phyloP scores from a whole-genome alignment of 306 rosid species.

The Abrus pulchellus region DNA sequence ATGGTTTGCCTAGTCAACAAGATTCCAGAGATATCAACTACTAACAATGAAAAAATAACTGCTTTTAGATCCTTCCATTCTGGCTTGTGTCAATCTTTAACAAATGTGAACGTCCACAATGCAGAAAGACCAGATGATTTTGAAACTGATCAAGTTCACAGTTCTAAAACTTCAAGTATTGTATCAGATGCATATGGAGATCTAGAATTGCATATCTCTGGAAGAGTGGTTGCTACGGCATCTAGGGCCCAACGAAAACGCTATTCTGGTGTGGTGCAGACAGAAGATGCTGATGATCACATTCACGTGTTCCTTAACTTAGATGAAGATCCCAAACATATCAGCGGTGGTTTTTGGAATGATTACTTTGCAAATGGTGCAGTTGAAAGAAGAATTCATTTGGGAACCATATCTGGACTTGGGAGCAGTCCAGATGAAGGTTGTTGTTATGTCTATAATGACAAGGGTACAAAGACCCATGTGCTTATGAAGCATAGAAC shows the following conservation, averaged over 20 bases:
- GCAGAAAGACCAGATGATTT: conserved; percentile 48
- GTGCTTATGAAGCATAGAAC: conserved; percentile 92
- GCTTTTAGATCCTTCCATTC: conserved; percentile 56
- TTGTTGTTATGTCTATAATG: conserved; percentile 78
- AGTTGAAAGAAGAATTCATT: conserved; percentile 61
- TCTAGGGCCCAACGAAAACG: conserved; percentile 71
- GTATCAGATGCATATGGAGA: conserved; percentile 74
- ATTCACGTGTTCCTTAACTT: conserved; percentile 79
- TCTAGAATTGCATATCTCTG: conserved; percentile 84
- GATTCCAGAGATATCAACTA: conserved; percentile 61
- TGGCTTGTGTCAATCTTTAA: conserved; percentile 48
- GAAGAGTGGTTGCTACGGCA: conserved; percentile 84
- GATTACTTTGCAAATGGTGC: conserved; percentile 47
- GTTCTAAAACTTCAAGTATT: conserved; percentile 45
- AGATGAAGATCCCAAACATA: conserved; percentile 51
- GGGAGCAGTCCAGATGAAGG: conserved; percentile 89
- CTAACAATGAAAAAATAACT: conserved; percentile 57
- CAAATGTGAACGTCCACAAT: conserved; percentile 49
- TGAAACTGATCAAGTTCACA: conserved; percentile 45
- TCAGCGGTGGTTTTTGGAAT: conserved; percentile 43
- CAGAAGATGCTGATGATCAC: conserved; percentile 66
- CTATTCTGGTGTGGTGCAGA: conserved; percentile 48
- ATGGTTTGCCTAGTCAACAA: conserved; percentile 73
- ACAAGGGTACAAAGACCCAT: conserved; percentile 80
- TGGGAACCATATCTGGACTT: conserved; percentile 90